Base-by-base conservation (phyloP, 2,329 filamentous ascomycete genomes). In the Aspergillus sp. region DNA sequence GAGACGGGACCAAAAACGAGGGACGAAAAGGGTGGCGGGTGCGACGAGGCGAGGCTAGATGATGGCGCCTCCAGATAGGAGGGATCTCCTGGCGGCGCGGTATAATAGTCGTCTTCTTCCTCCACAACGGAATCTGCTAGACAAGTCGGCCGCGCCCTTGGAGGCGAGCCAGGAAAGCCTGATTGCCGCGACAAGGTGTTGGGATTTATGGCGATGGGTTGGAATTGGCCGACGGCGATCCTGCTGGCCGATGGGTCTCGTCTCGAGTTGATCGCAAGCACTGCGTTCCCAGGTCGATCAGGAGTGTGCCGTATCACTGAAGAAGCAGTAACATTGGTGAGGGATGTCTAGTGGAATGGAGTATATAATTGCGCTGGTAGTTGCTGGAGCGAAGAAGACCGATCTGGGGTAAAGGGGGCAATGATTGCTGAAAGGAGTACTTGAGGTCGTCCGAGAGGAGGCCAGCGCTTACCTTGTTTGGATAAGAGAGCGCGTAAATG, bases 1-100 rank as follows among this genome's bases (percentile, higher is more conserved):
- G 62, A 53, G 57, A 71, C 65, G 51, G 78, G 68, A 38, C 78
- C 71, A 63, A 82, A 83, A 70, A 83, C 84, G 66, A 85, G 81
- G 32, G 83, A 83, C 52, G 82, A 84, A 72, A 86, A 86, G 55
- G 83, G 81, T 56, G 83, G 83, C 57, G 83, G 83, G 52, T 75
- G 72, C 52, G 75, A 73, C 55, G 81, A 82, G 58, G 81, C 76
- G 67, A 77, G 73, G 68, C 70, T 71, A 45, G 79, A 75, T 40
- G 77, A 72, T 57, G 76, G 76, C 50, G 74, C 14, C 14, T n/a
- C 68, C 32, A 67, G 68, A 50, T 58, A 63, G 35, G 68, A 72
- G 20, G 67, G 68, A 61, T 70, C 71, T 46, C 65, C 64, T 50
- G 73, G 73, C 55, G 70, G 71, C 50, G 66, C 65, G 47, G 65